Evolutionary conservation across 2,329 filamentous ascomycete species (phyloP), one percentile per base, ranked within the genome.

Genomic region (Raffaelea albimanens): DNA sequence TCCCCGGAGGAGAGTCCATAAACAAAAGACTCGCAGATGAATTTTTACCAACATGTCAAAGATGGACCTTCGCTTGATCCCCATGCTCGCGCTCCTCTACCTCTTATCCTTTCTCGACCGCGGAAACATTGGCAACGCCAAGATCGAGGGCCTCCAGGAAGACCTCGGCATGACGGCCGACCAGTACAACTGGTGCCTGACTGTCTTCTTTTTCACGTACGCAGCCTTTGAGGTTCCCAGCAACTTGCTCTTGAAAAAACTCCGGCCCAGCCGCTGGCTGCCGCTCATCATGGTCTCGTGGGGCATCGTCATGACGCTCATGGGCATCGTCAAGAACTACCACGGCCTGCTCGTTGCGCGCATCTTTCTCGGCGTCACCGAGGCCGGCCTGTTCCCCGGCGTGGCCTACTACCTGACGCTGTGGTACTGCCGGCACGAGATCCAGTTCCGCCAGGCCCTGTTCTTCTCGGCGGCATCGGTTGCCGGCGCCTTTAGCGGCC

Each of bases 31-130:
- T n/a, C n/a, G n/a, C n/a, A n/a, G n/a, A n/a, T n/a, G n/a, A n/a
- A n/a, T n/a, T n/a, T n/a, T n/a, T n/a, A n/a, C n/a, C n/a, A n/a
- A n/a, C n/a, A n/a, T n/a, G n/a, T n/a, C n/a, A n/a, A 53, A 75
- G 71, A 74, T 76, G 67, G 73, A 76, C 46, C 51, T 70, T 20
- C 70, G 68, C 3, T 57, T 77, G 20, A 72, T 76, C 14, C 80
- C 80, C 0, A 73, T 75, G 83, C 58, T 93, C 73, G 70, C 85
- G 10, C 43, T 78, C 22, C 69, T 87, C 1, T 87, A 86, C 55
- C 67, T 87, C 18, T 10, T 38, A 16, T 8, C 8, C n/a, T 38
- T 38, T 16, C 34, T 38, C 5, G 34, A 38, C 34, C 34, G 39
- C 8, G 18, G 39, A 41, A 22, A 49, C 25, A 49, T 89, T 49